phyloP scores from a whole-genome alignment of 148 eudicot genomes.

The Oxyria digyna region DNA sequence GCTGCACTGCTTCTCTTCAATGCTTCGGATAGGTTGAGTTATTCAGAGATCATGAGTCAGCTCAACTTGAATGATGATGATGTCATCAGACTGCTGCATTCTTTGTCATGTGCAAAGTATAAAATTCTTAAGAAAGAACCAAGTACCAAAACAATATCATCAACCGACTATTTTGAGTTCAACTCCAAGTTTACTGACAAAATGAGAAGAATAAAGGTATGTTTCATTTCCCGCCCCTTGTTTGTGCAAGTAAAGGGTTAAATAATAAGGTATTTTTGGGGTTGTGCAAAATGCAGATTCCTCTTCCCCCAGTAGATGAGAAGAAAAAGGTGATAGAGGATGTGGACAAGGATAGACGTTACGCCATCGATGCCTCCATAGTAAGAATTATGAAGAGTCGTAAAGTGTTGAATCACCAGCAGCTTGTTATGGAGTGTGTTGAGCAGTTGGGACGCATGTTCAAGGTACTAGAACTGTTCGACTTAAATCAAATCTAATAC shows the following conservation, averaged over 20 bases:
- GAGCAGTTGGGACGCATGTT: conserved; percentile 40
- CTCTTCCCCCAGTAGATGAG: conserved; percentile 21
- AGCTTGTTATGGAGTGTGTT: conserved; percentile 33
- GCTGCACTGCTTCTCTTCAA: conserved; percentile 37
- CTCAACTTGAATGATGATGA: conserved; percentile 36
- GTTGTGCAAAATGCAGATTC: conserved; percentile 16
- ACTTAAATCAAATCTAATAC: background rate
- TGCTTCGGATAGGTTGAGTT: conserved; percentile 30
- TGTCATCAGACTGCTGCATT: conserved; percentile 31
- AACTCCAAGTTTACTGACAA: conserved; percentile 29
- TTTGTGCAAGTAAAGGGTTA: conserved; percentile 52
- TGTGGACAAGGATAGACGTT: conserved; percentile 36
- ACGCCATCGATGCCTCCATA: conserved; percentile 38
- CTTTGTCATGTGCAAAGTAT: conserved; percentile 31
- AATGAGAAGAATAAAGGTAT: conserved; percentile 35
- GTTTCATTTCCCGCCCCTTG: background rate
- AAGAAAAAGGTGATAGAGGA: conserved; percentile 37
- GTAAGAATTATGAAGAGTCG: conserved; percentile 33
- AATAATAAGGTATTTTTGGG: conserved; percentile 77
- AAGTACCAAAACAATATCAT: conserved; percentile 19
- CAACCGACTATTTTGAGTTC: conserved; percentile 27
- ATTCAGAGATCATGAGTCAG: conserved; percentile 33
- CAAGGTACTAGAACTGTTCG: conserved; percentile 15
- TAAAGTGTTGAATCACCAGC: conserved; percentile 32
- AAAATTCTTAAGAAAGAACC: conserved; percentile 35